Evolutionary conservation across 805 yeast genomes (phyloP), one percentile per base, ranked within the genome.

Genomic region (Suhomyces faveliae): DNA sequence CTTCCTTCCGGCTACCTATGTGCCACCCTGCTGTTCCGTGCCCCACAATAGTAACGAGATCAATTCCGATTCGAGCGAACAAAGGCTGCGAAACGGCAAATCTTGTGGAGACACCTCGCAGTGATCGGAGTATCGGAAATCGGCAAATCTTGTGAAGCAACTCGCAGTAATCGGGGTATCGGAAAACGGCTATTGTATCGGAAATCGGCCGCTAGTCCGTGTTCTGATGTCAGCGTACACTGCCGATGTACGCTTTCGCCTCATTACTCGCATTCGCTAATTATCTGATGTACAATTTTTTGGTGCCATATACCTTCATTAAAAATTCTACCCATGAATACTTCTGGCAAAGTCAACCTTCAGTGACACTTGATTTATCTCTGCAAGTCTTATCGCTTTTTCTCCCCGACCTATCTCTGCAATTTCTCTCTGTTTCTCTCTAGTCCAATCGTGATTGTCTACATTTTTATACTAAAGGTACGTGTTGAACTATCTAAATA

Each of bases 401-500:
- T n/a, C n/a, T n/a, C n/a, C n/a, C n/a, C n/a, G n/a, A n/a, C n/a
- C n/a, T n/a, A n/a, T n/a, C n/a, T n/a, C n/a, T n/a, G n/a, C n/a
- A n/a, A n/a, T n/a, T n/a, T n/a, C n/a, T n/a, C n/a, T n/a, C n/a
- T n/a, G n/a, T n/a, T n/a, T n/a, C n/a, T n/a, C n/a, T n/a, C n/a
- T n/a, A n/a, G n/a, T n/a, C n/a, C n/a, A n/a, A n/a, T n/a, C n/a
- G n/a, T n/a, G n/a, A 12, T 17, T 1, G 10, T 9, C 10, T 15
- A 33, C 37, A 33, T 15, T 17, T 7, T 33, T 20, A 20, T 37
- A 20, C 17, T 12, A 27, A 27, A 27, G 30, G 40, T 37, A 37
- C 25, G 40, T 37, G 40, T 37, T 37, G 40, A 37, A 37, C 40
- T 19, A 37, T 15, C 40, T 37, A 37, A 21, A 21, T 21, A 37